Evolutionary conservation across 331 rosid species (phyloP), one percentile per base, ranked within the genome.

Genomic region (Pyracantha coccinea): DNA sequence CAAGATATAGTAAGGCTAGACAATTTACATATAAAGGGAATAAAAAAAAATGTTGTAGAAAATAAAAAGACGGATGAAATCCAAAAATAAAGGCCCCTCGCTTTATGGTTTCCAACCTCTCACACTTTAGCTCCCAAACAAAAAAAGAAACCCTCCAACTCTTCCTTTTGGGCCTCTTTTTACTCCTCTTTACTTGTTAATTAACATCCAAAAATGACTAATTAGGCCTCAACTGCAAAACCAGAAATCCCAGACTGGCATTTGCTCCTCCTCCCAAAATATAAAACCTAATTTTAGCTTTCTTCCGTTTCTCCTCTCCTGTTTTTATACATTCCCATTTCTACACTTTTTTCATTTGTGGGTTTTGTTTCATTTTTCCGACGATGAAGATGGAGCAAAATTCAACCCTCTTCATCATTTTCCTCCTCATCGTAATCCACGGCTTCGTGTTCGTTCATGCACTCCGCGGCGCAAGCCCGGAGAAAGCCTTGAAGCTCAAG

Each of bases 31-130:
- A 38, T 38, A 10, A 38, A 9, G 45, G 45, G 45, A 38, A 33
- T 33, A 2, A 33, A 33, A 33, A 4, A 29, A 38, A 0, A 38
- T 38, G 45, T 38, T 1, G 45, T 10, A 38, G 45, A 38, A 38
- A 38, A 52, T 52, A 52, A 52, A 16, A 16, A 5, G 1, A 50
- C 20, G 17, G 57, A 17, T 16, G 19, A 1, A 52, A 1, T 47
- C 55, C 75, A 50, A 54, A 64, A 75, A 25, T 38, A 68, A 78
- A 81, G 82, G 86, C 31, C 52, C 80, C 82, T 14, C 72, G 77
- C 75, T 35, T 70, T 77, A 33, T 63, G 58, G 65, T 74, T 33
- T 71, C 20, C 59, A 50, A 21, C 69, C 54, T 63, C 69, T 53
- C 73, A 73, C 45, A 60, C 45, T 21, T 28, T 9, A 52, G 20